phyloP scores from a whole-genome alignment of 2,329 filamentous ascomycete genomes.

The Shiraia bambusicola region DNA sequence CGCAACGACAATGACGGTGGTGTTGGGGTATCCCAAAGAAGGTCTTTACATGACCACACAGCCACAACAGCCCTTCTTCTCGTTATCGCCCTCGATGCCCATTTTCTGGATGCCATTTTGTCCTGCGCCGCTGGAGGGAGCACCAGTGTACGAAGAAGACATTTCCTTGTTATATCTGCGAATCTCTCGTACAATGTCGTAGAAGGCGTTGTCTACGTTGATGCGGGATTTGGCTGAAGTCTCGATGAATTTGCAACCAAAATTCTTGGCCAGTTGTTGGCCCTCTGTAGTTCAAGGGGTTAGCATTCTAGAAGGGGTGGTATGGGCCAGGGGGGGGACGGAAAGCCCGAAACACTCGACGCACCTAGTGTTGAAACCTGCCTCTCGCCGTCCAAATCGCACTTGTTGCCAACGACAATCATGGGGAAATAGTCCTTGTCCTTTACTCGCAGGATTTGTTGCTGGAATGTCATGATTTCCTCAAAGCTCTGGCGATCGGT shows the following conservation, averaged over 20 bases:
- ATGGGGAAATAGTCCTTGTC: slow-evolving; percentile 99
- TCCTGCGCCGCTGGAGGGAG: slow-evolving; percentile 55
- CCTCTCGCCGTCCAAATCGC: slow-evolving; percentile 91
- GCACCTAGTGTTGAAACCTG: slow-evolving; percentile 89
- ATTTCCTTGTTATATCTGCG: slow-evolving; percentile 98
- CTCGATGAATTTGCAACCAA: slow-evolving; percentile 98
- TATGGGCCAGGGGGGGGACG: no score
- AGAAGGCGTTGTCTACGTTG: slow-evolving; percentile 98
- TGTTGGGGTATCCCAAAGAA: slow-evolving; percentile 3
- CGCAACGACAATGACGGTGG: slow-evolving; percentile 12
- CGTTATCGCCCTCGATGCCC: slow-evolving; percentile 71
- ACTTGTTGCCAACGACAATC: slow-evolving; percentile 99
- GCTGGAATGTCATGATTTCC: slow-evolving; percentile 97
- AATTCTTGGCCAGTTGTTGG: slow-evolving; percentile 78
- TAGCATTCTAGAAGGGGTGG: slow-evolving; percentile 16
- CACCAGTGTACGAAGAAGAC: slow-evolving; percentile 80
- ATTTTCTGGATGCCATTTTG: slow-evolving; percentile 69
- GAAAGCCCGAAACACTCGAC: slow-evolving; percentile 42
- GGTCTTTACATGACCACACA: slow-evolving; percentile 77
- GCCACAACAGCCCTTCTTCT: slow-evolving; percentile 75
- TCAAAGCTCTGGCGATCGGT: slow-evolving; percentile 96
- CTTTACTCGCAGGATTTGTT: slow-evolving; percentile 97
- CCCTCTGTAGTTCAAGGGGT: slow-evolving; percentile 65
- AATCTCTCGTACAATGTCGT: slow-evolving; percentile 97
- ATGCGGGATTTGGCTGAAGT: slow-evolving; percentile 97